Evolutionary conservation across 164 flowering plant species (phyloP), one percentile per base, ranked within the genome.

Genomic region (Cinnamomum chago): DNA sequence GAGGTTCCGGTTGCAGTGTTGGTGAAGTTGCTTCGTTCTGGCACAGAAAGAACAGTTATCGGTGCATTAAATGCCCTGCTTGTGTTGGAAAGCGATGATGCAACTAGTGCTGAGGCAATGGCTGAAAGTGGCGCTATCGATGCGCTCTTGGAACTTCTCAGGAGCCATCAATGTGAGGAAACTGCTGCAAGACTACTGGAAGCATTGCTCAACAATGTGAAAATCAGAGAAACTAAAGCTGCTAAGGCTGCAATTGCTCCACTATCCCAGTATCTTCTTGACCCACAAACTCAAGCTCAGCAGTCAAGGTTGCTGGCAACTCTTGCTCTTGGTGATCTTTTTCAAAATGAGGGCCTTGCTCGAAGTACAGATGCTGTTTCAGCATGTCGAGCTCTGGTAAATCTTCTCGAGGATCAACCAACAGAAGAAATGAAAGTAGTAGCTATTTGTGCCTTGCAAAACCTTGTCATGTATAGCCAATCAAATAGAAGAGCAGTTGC

Each of bases 401-500:
- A 94, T 88, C 82, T 94, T 76, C 95, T 96, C 65, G 98, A 96
- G 83, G 98, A 96, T 70, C 97, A 96, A 74, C 98, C 99, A 10
- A 88, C 99, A 13, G 99, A 96, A 87, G 99, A 96, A 79, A 94
- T 94, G 97, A 96, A 96, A 86, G 97, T 94, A 67, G 98, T 96
- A 22, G 98, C 98, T 17, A 89, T 96, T 52, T 96, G 99, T 83
- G 97, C 99, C 17, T 83, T 96, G 84, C 99, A 96, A 79, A 96
- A 96, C 81, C 95, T 96, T 77, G 99, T 96, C 4, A 96, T 90
- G 97, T 86, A 84, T 83, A 94, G 97, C 78, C 81, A 97, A 47
- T 90, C 98, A 67, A 96, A 96, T 79, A 96, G 92, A 84, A 88
- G 99, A 82, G 99, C 99, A n/a, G 99, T 96, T 75, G 99, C 99